Base-by-base conservation (phyloP, 345 rosid genomes). In the Moricandia arvensis region DNA sequence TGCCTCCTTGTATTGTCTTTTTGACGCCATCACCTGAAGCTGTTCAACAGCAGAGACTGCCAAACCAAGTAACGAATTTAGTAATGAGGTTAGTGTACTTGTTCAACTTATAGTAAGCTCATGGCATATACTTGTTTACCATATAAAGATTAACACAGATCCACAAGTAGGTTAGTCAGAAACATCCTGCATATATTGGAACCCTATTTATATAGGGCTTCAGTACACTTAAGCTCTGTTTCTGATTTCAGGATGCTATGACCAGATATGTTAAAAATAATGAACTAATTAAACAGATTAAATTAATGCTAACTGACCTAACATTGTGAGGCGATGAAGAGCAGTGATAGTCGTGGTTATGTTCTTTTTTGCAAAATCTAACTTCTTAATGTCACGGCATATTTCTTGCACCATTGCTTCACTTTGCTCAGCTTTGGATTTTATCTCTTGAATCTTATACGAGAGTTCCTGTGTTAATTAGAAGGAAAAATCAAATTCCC, bases 381-480 rank as follows among this genome's bases (percentile, higher is more conserved):
- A 83, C 86, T 95, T 95, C 84, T 95, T 95, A 77, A 92, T 95
- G 83, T 95, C 99, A 66, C 99, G 93, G 59, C 99, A 95, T 77
- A 95, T 95, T 82, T 95, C 98, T 83, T 92, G 96, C 57, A 95
- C 99, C 99, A 95, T 95, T 13, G 97, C 87, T 83, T 95, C 99
- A 84, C 99, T 95, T 80, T 95, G 99, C 84, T 87, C 98, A 33
- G 99, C 99, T 85, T 95, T 95, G 83, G 94, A 88, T 84, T 95
- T 95, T 80, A 95, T 95, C 85, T 95, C 98, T 71, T 89, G 96
- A 67, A 95, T 88, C 81, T 90, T 95, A 82, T 84, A 81, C 83
- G 86, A 93, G 70, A 95, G 94, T 70, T 95, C 99, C 99, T 95
- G 86, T 30, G 35, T 63, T 16, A 55, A 54, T 67, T 54, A n/a